phyloP scores from a whole-genome alignment of 441 rosid species.

The Eruca vesicaria region DNA sequence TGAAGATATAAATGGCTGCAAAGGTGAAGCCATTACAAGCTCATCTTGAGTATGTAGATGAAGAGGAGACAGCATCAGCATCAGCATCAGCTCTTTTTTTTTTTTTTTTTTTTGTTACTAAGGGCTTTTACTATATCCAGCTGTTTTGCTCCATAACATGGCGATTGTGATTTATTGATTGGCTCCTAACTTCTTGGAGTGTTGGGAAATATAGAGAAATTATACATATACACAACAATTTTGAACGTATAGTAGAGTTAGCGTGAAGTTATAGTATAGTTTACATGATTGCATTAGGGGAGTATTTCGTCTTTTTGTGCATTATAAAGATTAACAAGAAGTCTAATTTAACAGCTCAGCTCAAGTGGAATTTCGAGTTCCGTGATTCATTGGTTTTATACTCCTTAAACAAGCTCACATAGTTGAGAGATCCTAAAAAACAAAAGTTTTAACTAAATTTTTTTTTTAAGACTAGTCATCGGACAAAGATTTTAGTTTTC shows the following conservation, averaged over 20 bases:
- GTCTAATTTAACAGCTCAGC: neutral
- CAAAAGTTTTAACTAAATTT: neutral
- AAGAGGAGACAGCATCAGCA: too few relatives aligned
- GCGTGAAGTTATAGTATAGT: neutral
- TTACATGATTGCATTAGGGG: neutral
- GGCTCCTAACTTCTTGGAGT: constrained; percentile 26
- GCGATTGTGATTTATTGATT: constrained; percentile 28
- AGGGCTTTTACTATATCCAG: neutral
- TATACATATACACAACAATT: neutral
- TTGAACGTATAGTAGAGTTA: neutral
- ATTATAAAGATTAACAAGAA: neutral
- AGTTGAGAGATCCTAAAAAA: neutral
- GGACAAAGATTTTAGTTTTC: neutral
- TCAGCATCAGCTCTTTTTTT: too few relatives aligned
- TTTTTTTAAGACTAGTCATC: neutral
- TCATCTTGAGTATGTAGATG: too few relatives aligned
- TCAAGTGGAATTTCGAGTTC: constrained; percentile 29
- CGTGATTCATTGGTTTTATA: constrained; percentile 23
- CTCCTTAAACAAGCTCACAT: constrained; percentile 22
- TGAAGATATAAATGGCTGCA: too few relatives aligned
- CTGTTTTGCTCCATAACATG: constrained; percentile 11
- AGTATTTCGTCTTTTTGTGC: neutral
- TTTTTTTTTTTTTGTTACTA: too few relatives aligned
- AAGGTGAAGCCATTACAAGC: too few relatives aligned
- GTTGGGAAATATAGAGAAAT: neutral